A percentile compares a stretch with the other conserved stretches of the same genome.
Evolutionary conservation across 1,139 yeast species (phyloP).

Genomic region (Zygosaccharomyces pseudobailii): DNA sequence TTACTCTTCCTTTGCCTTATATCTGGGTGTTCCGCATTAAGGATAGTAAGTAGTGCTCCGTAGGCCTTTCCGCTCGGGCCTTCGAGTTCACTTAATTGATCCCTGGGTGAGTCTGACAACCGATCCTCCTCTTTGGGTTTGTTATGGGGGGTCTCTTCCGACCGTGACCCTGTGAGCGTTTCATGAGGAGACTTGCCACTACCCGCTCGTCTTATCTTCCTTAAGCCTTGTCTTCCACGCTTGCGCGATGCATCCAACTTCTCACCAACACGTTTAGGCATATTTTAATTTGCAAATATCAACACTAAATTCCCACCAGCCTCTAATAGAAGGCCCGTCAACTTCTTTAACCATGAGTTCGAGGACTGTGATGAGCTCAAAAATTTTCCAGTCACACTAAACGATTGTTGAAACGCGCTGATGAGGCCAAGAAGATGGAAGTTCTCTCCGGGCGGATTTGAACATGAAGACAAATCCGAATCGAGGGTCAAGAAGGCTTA

Average conservation of each 20-base stretch:
- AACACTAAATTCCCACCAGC: background rate
- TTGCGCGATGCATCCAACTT: constrained; percentile 28
- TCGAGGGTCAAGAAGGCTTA: background rate
- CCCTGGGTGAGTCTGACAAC: constrained; percentile 8
- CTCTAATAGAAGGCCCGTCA: background rate
- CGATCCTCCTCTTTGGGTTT: constrained; percentile 2
- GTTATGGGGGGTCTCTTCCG: no score
- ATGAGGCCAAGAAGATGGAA: background rate
- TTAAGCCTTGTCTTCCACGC: constrained; percentile 55
- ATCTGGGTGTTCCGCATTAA: constrained; percentile 48
- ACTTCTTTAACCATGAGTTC: background rate
- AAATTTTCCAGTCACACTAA: constrained; percentile 13
- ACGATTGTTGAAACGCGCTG: constrained; percentile 7
- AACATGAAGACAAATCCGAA: background rate
- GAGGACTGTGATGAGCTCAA: constrained; percentile 14
- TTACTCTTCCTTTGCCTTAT: constrained; percentile 29
- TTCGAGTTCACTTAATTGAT: constrained; percentile 19
- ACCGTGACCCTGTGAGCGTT: no score
- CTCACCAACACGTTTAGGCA: background rate
- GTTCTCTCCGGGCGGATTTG: background rate
- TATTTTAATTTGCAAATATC: background rate
- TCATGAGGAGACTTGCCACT: constrained; percentile 11
- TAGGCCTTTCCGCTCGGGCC: constrained; percentile 51
- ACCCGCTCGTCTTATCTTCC: constrained; percentile 53
- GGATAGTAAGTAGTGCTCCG: constrained; percentile 67